A percentile compares a stretch with the other conserved stretches of the same genome.
Conservation (phyloP, 1,284 basidiomycete species). For the Gomphus sp. region DNA sequence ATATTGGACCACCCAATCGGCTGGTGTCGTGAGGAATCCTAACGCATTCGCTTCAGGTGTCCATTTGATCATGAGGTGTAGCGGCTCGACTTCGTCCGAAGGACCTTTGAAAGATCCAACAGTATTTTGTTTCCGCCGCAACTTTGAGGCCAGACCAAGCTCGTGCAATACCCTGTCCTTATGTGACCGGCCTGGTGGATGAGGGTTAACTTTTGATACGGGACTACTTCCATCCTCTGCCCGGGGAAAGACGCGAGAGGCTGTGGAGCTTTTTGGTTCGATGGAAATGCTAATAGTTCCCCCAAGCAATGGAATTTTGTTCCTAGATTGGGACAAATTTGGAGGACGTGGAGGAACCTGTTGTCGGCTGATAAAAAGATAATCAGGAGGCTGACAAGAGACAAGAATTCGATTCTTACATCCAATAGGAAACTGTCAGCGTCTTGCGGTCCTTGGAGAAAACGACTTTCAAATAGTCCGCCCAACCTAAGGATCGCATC, state of each 20-base stretch:
- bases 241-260: background rate
- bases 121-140: background rate
- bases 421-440: constrained; percentile 66
- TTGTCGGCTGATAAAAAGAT: constrained; percentile 18
- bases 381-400: constrained; percentile 25
- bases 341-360: constrained; percentile 5
- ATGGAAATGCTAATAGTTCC: constrained; percentile 44
- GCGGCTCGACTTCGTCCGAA: constrained; percentile 64
- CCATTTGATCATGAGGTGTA: constrained; percentile 52
- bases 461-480: constrained; percentile 54
- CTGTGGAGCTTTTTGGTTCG: constrained; percentile 13
- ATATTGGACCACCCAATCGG: constrained; percentile 23
- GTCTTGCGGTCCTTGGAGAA: constrained; percentile 57
- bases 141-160: constrained; percentile 1
- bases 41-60: constrained; percentile 53
- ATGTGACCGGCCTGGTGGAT: constrained; percentile 10
- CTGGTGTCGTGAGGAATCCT: constrained; percentile 36
- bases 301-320: constrained; percentile 48
- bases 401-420: constrained; percentile 36
- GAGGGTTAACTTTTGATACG: background rate
- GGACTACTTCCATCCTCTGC: background rate
- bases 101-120: constrained; percentile 20
- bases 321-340: constrained; percentile 23
- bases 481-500: constrained; percentile 72
- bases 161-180: constrained; percentile 9